Conservation (phyloP, 305 asterid genomes). For the Coffea humblotiana region DNA sequence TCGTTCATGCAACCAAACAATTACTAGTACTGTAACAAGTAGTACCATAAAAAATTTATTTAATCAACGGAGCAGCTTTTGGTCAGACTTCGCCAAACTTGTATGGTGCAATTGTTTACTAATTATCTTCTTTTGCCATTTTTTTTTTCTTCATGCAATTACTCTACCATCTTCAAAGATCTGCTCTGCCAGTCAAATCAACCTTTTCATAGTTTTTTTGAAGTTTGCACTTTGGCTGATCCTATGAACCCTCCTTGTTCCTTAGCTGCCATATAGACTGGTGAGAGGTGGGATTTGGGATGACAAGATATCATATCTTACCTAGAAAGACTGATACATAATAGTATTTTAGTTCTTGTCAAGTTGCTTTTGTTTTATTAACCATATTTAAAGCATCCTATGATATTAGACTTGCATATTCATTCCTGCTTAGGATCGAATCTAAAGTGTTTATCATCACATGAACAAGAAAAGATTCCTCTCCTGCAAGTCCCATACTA, state of each 20-base stretch:
- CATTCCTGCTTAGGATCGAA: neutral
- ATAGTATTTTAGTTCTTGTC: neutral
- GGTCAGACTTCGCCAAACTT: neutral
- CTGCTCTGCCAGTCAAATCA: neutral
- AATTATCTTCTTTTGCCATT: neutral
- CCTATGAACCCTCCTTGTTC: constrained; percentile 4
- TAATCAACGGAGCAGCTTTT: neutral
- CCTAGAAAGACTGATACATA: neutral
- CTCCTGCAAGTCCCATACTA: neutral
- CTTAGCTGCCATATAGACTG: constrained; percentile 3
- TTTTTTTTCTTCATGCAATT: neutral
- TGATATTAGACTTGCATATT: neutral
- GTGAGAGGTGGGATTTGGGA: neutral
- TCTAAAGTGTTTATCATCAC: neutral
- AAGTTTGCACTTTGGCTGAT: constrained; percentile 2
- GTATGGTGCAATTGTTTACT: neutral
- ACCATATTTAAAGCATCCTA: neutral
- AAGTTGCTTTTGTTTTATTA: neutral
- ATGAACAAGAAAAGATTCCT: constrained; percentile 2
- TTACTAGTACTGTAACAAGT: too few relatives aligned
- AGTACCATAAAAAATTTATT: too few relatives aligned
- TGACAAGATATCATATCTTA: neutral
- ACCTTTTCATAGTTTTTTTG: neutral
- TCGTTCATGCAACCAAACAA: too few relatives aligned
- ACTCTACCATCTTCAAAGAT: neutral